Evolutionary conservation across 306 rosid genomes (phyloP), one percentile per base, ranked within the genome.

Genomic region (Cicer cuneatum): DNA sequence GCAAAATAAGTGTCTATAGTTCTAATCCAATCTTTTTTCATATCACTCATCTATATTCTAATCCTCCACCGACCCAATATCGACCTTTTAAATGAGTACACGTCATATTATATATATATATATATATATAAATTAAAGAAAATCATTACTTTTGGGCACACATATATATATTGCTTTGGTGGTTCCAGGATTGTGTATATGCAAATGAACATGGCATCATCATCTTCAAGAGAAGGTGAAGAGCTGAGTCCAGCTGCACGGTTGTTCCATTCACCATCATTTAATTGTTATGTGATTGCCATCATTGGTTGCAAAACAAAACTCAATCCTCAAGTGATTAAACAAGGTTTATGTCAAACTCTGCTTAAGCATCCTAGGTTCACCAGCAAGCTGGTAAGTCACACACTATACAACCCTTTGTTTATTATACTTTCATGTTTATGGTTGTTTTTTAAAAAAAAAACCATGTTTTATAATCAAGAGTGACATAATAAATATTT

Each of bases 291-390:
- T 62, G 82, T 90, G 18, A 42, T 90, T 9, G 79, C 87, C 10
- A 45, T 72, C 40, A 12, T 88, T 3, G 96, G 96, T 5, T 43
- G 5, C 79, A 72, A 79, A 15, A 86, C 90, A 37, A 74, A 33
- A n/a, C 63, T 90, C 19, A 54, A 81, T 80, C 76, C 79, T 37
- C 71, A 65, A 16, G 61, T 75, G 51, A 56, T 87, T 3, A 87
- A 75, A 72, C 67, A 78, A 24, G 92, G 90, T 15, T 66, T 86
- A 6, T 47, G 41, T 14, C 76, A 81, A 14, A 79, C 85, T 48
- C 39, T 84, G 57, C 80, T 82, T 19, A 79, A 84, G 71, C 96
- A 90, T 66, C 90, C 92, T 51, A 83, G 87, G 62, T 87, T 90
- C 87, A 81, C 82, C 18, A 74, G 90, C 91, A 87, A 80, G 11